Base-by-base conservation (phyloP, 2,329 filamentous ascomycete species). In the Claviceps sp. region DNA sequence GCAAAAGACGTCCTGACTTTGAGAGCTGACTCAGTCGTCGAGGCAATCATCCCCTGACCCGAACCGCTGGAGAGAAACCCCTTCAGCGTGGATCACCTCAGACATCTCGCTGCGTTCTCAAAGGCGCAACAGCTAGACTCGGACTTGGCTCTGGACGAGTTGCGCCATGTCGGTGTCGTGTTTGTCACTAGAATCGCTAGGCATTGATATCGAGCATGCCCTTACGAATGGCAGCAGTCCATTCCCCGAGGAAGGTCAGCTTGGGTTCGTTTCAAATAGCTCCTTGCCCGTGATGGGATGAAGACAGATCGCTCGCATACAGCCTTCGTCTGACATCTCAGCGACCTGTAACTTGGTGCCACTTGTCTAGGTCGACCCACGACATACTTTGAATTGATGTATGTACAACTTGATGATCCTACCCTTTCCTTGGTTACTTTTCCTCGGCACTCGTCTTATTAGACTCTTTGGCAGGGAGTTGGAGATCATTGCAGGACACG, bases 161-260 rank as follows among this genome's bases (percentile, higher is more conserved):
- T 78, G 50, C 76, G 79, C 55, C 77, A 81, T 63, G 72, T 84
- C 55, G 78, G 83, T 54, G 71, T 76, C 45, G 79, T 74, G 30
- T 70, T 82, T 46, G 67, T 72, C 43, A 73, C 72, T 2, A 71
- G 73, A 54, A 76, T 81, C 63, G 70, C 73, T 56, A 76, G 77
- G 76, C 51, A 65, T 77, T 48, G 72, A 75, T 54, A 73, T 82
- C 57, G 77, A 81, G 59, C 73, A 77, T 58, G 76, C 78, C 47
- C 66, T 77, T 53, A 70, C 82, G 60, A 73, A 82, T 61, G 79
- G 84, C 53, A 80, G 84, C 63, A 84, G 81, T 47, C 81, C 81
- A 2, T 85, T 84, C 60, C 78, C 79, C 40, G 81, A 84, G 67
- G 79, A 82, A 63, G 58, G 70, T 42, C 3, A 5, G 24, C 37